These are phyloP conservation scores for Colletotrichum lini DNA, from an alignment of 2,329 filamentous ascomycete species.

Conservation along the genomic window DNA sequence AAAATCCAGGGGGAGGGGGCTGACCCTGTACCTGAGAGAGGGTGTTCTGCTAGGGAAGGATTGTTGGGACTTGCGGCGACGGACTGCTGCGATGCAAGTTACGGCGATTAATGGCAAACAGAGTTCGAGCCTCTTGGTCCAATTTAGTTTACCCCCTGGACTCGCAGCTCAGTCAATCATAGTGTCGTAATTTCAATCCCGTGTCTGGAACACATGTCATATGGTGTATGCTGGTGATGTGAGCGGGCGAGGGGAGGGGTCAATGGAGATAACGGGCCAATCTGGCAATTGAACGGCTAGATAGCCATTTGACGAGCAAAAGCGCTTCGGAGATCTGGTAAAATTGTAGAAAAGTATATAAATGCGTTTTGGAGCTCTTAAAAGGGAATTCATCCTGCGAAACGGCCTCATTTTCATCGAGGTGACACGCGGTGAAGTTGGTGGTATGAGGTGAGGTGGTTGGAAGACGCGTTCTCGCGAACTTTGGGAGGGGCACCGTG, in stretches of 20 bases:
- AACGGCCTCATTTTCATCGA: conserved; percentile 49
- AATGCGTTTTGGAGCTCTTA: background rate
- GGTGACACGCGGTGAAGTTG: conserved; percentile 41
- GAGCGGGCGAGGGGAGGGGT: conserved; percentile 25
- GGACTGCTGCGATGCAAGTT: conserved; percentile 25
- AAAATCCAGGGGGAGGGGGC: background rate
- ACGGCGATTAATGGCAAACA: conserved; percentile 37
- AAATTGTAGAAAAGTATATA: conserved; percentile 47
- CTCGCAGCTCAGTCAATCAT: conserved; percentile 29
- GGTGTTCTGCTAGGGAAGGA: conserved; percentile 7
- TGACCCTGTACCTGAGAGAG: background rate
- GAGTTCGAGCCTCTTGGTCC: conserved; percentile 27
- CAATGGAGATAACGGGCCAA: conserved; percentile 29
- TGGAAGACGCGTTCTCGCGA: conserved; percentile 60
- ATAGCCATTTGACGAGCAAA: conserved; percentile 38
- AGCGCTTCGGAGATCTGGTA: conserved; percentile 9
- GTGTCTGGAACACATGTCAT: conserved; percentile 26
- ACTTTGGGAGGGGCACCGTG: conserved; percentile 45
- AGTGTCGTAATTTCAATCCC: conserved; percentile 28
- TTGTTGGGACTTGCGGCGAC: conserved; percentile 25
- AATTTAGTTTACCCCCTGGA: conserved; percentile 29
- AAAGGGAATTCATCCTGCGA: conserved; percentile 36
- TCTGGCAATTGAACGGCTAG: conserved; percentile 15
- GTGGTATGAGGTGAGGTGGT: conserved; percentile 57
- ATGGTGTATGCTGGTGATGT: conserved; percentile 21